phyloP scores from a whole-genome alignment of 345 rosid species.

The Eucalyptus erythrocorys region DNA sequence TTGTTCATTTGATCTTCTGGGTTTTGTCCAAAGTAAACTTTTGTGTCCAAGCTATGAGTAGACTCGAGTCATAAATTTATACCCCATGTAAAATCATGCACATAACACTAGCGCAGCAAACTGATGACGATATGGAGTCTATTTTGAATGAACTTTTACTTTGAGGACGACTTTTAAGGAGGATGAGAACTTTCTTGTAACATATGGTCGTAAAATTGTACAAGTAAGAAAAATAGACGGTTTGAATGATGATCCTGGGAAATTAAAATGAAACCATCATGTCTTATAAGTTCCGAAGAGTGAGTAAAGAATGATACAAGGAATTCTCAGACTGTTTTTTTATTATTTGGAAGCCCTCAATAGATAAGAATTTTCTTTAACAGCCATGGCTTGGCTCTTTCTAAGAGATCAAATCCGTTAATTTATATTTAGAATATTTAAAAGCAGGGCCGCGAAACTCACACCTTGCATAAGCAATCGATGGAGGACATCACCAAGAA shows the following conservation, averaged over 20 bases:
- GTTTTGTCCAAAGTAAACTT: background rate
- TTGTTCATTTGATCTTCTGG: background rate
- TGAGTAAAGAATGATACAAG: background rate
- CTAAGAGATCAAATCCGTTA: background rate
- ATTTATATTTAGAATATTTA: background rate
- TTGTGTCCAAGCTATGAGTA: background rate
- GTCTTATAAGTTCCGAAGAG: background rate
- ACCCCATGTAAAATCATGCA: background rate
- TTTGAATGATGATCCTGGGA: background rate
- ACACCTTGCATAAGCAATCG: background rate
- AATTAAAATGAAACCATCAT: background rate
- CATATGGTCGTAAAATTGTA: background rate
- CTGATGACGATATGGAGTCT: background rate
- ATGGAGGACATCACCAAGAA: background rate
- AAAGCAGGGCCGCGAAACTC: background rate
- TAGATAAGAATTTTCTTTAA: background rate
- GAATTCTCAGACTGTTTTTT: background rate
- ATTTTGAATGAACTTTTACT: background rate
- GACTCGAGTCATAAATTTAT: background rate
- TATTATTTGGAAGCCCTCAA: background rate
- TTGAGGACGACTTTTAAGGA: background rate
- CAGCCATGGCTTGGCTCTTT: background rate
- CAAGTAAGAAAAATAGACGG: background rate
- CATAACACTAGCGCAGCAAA: background rate
- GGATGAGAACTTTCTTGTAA: background rate